Conservation (phyloP, 768 basidiomycete genomes). For the Boletus insuetus region DNA sequence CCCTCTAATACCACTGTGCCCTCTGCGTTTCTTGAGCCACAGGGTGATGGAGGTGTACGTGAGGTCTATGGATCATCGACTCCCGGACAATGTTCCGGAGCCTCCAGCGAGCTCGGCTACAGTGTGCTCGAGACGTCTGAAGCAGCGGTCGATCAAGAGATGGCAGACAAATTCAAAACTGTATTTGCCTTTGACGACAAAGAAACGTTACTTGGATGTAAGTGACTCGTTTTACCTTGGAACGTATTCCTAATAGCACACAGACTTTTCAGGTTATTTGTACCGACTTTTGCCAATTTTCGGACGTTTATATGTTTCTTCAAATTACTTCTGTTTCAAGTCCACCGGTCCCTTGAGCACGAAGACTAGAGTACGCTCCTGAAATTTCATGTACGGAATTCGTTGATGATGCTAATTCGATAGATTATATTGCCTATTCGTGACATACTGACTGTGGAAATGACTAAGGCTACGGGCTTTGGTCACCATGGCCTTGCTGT, state of each 20-base stretch:
- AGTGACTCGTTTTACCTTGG: constrained; percentile 33
- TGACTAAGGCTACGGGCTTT: constrained; percentile 83
- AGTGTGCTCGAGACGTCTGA: constrained; percentile 81
- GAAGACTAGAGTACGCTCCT: constrained; percentile 72
- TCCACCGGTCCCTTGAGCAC: constrained; percentile 76
- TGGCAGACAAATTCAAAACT: constrained; percentile 70
- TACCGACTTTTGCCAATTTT: constrained; percentile 86
- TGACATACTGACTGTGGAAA: constrained; percentile 83
- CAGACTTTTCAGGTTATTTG: constrained; percentile 88
- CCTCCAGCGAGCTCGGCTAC: constrained; percentile 62
- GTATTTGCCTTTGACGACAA: constrained; percentile 88
- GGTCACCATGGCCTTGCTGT: constrained; percentile 87
- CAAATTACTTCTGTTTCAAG: constrained; percentile 92
- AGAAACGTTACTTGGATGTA: constrained; percentile 85
- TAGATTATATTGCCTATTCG: constrained; percentile 95
- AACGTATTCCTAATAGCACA: constrained; percentile 4
- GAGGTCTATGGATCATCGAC: constrained; percentile 49
- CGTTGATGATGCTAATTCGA: neutral
- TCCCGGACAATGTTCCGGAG: constrained; percentile 25
- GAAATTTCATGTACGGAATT: neutral
- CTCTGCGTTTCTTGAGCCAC: constrained; percentile 17
- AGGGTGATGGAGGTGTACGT: constrained; percentile 42
- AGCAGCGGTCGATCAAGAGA: constrained; percentile 56
- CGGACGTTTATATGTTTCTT: constrained; percentile 89
- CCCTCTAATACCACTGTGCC: constrained; percentile 26